These are phyloP conservation scores for Penstemon eatonii DNA, from an alignment of 257 asterid species.

Conservation along the genomic window DNA sequence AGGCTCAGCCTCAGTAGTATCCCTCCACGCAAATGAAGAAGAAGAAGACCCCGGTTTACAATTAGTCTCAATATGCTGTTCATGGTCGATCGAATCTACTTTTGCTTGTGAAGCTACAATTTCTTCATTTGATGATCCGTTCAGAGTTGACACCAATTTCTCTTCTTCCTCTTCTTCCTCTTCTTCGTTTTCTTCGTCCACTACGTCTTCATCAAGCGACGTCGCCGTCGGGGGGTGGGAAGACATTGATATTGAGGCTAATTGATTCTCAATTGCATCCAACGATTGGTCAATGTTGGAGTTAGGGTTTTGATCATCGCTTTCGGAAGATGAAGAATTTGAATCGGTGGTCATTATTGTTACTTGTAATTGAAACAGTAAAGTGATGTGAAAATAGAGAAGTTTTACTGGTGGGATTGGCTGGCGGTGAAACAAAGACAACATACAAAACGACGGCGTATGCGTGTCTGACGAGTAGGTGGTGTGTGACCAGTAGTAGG, in stretches of 20 bases:
- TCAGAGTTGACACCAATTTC: conserved; percentile 30
- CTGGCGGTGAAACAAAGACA: conserved; percentile 28
- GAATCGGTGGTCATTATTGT: conserved; percentile 39
- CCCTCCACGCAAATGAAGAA: conserved; percentile 43
- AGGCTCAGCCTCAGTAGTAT: conserved; percentile 48
- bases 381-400: background rate
- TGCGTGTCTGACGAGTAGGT: background rate
- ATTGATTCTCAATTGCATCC: conserved; percentile 87
- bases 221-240: conserved; percentile 44
- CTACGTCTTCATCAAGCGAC: conserved; percentile 38
- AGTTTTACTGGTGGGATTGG: conserved; percentile 30
- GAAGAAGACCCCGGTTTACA: conserved; percentile 40
- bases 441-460: conserved; percentile 34
- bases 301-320: conserved; percentile 46
- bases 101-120: conserved; percentile 18
- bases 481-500: conserved; percentile 31
- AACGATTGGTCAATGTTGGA: conserved; percentile 74
- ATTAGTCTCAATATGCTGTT: conserved; percentile 26
- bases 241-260: conserved; percentile 81
- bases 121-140: conserved; percentile 42
- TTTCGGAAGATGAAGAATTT: conserved; percentile 36
- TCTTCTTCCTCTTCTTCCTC: conserved; percentile 30
- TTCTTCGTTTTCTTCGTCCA: conserved; percentile 22
- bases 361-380: background rate
- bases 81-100: conserved; percentile 3